phyloP scores from a whole-genome alignment of 371 early-diverging fungal species.

The Entomophthora muscae region DNA sequence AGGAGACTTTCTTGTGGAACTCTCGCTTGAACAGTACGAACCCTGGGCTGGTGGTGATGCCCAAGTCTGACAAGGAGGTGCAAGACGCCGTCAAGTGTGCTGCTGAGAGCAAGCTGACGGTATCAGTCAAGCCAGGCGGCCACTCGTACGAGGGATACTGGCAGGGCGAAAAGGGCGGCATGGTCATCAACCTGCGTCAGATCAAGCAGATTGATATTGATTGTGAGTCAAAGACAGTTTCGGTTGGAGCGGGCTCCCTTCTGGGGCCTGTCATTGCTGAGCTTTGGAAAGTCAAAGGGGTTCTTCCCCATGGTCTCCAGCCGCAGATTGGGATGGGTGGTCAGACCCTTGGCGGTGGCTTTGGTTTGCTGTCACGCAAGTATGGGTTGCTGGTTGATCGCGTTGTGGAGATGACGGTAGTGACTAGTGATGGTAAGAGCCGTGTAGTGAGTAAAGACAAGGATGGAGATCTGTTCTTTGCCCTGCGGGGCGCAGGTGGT shows the following conservation, averaged over 20 bases:
- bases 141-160: slow-evolving; percentile 12
- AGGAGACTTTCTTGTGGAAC: background rate
- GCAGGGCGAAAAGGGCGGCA: slow-evolving; percentile 3
- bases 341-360: slow-evolving; percentile 10
- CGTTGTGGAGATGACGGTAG: slow-evolving; percentile 14
- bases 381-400: slow-evolving; percentile 16
- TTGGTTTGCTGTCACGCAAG: slow-evolving; percentile 15
- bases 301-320: slow-evolving; percentile 3
- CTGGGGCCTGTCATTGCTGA: slow-evolving; percentile 7
- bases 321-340: slow-evolving; percentile 10
- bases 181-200: slow-evolving; percentile 8
- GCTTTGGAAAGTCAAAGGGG: slow-evolving; percentile 6
- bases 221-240: background rate
- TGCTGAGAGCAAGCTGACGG: background rate
- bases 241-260: slow-evolving; percentile 10
- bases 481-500: slow-evolving; percentile 20
- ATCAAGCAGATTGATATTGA: slow-evolving; percentile 5
- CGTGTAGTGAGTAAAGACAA: slow-evolving; percentile 3
- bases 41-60: background rate
- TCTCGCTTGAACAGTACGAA: background rate
- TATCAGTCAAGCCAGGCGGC: slow-evolving; percentile 9
- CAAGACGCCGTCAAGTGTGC: slow-evolving; percentile 8
- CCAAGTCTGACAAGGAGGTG: background rate
- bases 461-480: slow-evolving; percentile 18
- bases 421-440: slow-evolving; percentile 12